Conservation (phyloP, 805 yeast genomes). For the Nakazawaea wickerhamii region DNA sequence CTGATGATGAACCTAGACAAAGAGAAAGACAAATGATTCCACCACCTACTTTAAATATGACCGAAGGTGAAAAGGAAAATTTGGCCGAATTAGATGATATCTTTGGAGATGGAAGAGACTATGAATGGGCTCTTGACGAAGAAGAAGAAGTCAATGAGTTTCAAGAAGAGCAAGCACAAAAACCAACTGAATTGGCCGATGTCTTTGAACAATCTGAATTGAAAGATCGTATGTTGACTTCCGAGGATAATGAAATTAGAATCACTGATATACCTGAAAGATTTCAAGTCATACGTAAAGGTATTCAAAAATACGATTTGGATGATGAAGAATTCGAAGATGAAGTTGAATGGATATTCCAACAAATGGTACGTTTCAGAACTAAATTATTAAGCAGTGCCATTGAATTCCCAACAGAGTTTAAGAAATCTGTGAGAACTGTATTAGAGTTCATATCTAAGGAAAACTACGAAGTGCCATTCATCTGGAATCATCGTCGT, state of each 20-base stretch:
- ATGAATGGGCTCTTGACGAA: constrained; percentile 96
- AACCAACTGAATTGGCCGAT: constrained; percentile 64
- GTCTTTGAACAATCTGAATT: constrained; percentile 94
- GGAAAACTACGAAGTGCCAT: constrained; percentile 87
- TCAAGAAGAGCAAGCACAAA: constrained; percentile 29
- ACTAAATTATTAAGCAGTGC: constrained; percentile 32
- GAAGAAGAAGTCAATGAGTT: constrained; percentile 61
- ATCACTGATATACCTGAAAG: constrained; percentile 89
- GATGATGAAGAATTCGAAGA: constrained; percentile 59
- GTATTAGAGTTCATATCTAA: constrained; percentile 67
- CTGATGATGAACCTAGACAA: constrained; percentile 72
- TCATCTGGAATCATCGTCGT: constrained; percentile 92
- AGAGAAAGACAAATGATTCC: constrained; percentile 21
- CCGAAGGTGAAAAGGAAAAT: constrained; percentile 66
- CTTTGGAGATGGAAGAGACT: constrained; percentile 95
- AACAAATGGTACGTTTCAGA: constrained; percentile 55
- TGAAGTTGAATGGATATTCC: constrained; percentile 81
- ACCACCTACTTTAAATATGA: constrained; percentile 37
- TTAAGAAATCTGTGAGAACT: constrained; percentile 64
- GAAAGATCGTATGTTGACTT: constrained; percentile 85
- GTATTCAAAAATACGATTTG: constrained; percentile 63
- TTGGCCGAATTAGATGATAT: constrained; percentile 90
- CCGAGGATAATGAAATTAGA: constrained; percentile 83
- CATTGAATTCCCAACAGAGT: constrained; percentile 36
- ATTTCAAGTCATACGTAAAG: constrained; percentile 69